Conservation (phyloP, 2,329 filamentous ascomycete species). For the Hymenoscyphus albidus region DNA sequence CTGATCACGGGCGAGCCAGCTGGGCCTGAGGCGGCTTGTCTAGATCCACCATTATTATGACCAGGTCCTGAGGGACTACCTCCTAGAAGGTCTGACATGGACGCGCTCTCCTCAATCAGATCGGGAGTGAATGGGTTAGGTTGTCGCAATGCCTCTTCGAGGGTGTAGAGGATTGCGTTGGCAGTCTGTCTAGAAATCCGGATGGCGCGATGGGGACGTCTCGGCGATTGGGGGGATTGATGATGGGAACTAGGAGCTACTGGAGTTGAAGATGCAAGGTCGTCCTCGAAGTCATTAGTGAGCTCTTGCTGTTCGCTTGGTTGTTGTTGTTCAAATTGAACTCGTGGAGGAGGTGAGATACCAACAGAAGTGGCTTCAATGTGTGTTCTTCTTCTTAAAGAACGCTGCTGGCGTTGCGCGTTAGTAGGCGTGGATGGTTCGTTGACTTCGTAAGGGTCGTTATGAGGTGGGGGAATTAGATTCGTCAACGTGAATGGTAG, state of each 20-base stretch:
- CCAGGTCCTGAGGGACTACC: constrained; percentile 52
- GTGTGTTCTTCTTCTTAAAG: constrained; percentile 31
- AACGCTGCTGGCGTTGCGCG: constrained; percentile 32
- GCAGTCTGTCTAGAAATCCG: constrained; percentile 81
- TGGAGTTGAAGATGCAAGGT: constrained; percentile 27
- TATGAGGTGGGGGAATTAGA: constrained; percentile 26
- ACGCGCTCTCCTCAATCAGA: constrained; percentile 79
- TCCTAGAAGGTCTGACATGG: constrained; percentile 81
- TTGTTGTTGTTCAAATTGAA: constrained; percentile 26
- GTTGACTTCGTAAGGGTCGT: constrained; percentile 37
- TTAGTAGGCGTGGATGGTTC: constrained; percentile 31
- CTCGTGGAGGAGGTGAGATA: constrained; percentile 31
- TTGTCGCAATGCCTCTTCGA: constrained; percentile 84
- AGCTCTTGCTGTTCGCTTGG: constrained; percentile 20
- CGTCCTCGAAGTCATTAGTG: constrained; percentile 31
- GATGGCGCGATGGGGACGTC: constrained; percentile 45
- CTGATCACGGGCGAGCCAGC: constrained; percentile 58
- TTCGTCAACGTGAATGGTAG: constrained; percentile 34
- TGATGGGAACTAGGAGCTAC: constrained; percentile 24
- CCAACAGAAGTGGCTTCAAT: constrained; percentile 35
- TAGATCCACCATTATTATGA: constrained; percentile 51
- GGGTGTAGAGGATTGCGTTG: constrained; percentile 84
- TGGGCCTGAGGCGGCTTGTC: constrained; percentile 45
- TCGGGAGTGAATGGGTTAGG: constrained; percentile 82
- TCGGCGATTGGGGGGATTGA: constrained; percentile 25